phyloP scores from a whole-genome alignment of 495 filamentous ascomycete species.

The Aspergillus conjunctus region DNA sequence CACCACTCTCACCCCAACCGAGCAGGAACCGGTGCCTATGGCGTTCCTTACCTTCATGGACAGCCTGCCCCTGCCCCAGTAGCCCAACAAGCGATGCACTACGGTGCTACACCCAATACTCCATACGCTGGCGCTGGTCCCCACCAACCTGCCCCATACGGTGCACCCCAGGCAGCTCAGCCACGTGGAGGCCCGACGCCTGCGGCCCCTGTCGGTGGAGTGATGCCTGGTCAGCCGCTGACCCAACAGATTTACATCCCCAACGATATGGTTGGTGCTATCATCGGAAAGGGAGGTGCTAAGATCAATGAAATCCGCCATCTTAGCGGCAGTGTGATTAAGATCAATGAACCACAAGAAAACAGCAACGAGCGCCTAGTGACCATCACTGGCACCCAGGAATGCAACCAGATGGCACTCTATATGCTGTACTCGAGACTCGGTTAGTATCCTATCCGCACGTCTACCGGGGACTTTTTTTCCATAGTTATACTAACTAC shows the following conservation, averaged over 20 bases:
- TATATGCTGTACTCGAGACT: conserved; percentile 98
- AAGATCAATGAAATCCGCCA: conserved; percentile 99
- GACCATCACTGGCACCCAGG: conserved; percentile 95
- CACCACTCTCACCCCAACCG: conserved; percentile 67
- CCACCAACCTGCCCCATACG: conserved; percentile 69
- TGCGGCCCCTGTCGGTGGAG: conserved; percentile 69
- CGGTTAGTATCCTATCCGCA: conserved; percentile 60
- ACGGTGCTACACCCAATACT: conserved; percentile 66
- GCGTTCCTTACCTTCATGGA: conserved; percentile 71
- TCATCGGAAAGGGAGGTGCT: conserved; percentile 96
- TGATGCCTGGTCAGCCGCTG: conserved; percentile 81
- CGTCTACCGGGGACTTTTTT: conserved; percentile 21
- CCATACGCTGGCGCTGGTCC: conserved; percentile 75
- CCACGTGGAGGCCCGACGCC: conserved; percentile 52
- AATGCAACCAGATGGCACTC: conserved; percentile 98
- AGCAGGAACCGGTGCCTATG: conserved; percentile 63
- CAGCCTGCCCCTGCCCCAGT: conserved; percentile 63
- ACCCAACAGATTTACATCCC: conserved; percentile 99
- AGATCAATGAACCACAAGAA: conserved; percentile 99
- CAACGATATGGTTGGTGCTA: conserved; percentile 99
- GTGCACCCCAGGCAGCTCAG: conserved; percentile 63
- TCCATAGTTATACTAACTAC: conserved; percentile 23
- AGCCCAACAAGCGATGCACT: conserved; percentile 69
- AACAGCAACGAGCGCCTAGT: conserved; percentile 98
- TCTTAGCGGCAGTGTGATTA: conserved; percentile 96